These are phyloP conservation scores for Solanum clarkiae DNA, from an alignment of 257 asterid species.

Conservation along the genomic window DNA sequence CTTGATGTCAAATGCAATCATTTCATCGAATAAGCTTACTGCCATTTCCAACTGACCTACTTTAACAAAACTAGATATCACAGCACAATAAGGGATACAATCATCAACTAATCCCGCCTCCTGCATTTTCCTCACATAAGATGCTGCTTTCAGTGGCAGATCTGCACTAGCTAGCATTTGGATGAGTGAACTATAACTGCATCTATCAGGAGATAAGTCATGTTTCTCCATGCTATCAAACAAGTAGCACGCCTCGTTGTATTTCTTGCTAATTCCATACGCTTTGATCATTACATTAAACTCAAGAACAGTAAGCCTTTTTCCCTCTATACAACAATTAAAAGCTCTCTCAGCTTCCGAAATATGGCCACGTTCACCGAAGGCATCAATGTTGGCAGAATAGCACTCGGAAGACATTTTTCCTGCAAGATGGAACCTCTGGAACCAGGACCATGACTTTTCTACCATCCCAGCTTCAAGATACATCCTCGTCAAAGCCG, in stretches of 20 bases:
- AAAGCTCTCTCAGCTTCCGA: constrained; percentile 58
- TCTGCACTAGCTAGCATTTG: constrained; percentile 78
- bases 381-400: constrained; percentile 88
- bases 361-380: constrained; percentile 68
- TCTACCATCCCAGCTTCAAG: constrained; percentile 64
- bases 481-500: constrained; percentile 88
- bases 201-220: constrained; percentile 56
- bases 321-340: constrained; percentile 33
- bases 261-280: constrained; percentile 66
- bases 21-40: constrained; percentile 42
- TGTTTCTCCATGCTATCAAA: constrained; percentile 54
- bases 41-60: constrained; percentile 49
- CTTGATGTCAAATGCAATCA: constrained; percentile 36
- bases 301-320: constrained; percentile 38
- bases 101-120: constrained; percentile 50
- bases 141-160: constrained; percentile 46
- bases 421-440: constrained; percentile 65
- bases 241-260: constrained; percentile 54
- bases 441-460: constrained; percentile 65
- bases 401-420: constrained; percentile 78
- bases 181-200: constrained; percentile 71
- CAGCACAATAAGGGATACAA: constrained; percentile 69
- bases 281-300: constrained; percentile 94
- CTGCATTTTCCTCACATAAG: constrained; percentile 64
- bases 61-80: constrained; percentile 66